Evolutionary conservation across 1,284 basidiomycete genomes (phyloP), one percentile per base, ranked within the genome.

Genomic region (Puccinia coronata): DNA sequence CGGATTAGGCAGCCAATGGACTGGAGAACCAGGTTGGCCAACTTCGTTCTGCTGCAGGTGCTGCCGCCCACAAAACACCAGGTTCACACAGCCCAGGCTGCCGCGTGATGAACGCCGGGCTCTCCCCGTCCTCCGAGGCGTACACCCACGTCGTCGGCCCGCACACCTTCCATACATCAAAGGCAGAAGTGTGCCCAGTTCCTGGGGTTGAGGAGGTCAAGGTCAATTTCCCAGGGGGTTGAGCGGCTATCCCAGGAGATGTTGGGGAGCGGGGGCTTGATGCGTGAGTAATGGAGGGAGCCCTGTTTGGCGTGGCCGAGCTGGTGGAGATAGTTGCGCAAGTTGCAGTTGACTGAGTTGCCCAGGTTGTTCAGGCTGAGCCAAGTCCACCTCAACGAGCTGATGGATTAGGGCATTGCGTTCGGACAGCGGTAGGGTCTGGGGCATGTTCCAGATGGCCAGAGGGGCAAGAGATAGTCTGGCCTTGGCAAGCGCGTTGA

Each of bases 71-170:
- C 84, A 85, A 67, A 84, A 84, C 47, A 83, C 84, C 18, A 84
- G 83, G 67, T 85, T 84, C n/a, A 84, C 84, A 85, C 9, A 85
- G 83, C 83, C 84, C 84, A 0, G 83, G 83, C 41, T 85, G 84
- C 0, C 84, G 51, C 23, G 81, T 83, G 74, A 85, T 84, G 70
- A 84, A 83, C 11, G 83, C 83, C 0, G 84, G 84, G 12, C 82
- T 83, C 63, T 78, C 76, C 23, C 63, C 49, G 41, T 59, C 76
- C 16, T 78, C 76, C 5, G 81, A 75, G 0, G 81, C 73, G 8
- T 84, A 83, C 57, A 83, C 83, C 36, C 79, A 70, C 12, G 83
- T 82, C 80, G 83, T 82, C 20, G 83, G 82, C 65, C 82, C 82
- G 80, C 84, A 85, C 12, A 85, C 81, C 80, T 84, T 53, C 67